Conservation (phyloP, 2,329 filamentous ascomycete species). For the Trichoderma sp. region DNA sequence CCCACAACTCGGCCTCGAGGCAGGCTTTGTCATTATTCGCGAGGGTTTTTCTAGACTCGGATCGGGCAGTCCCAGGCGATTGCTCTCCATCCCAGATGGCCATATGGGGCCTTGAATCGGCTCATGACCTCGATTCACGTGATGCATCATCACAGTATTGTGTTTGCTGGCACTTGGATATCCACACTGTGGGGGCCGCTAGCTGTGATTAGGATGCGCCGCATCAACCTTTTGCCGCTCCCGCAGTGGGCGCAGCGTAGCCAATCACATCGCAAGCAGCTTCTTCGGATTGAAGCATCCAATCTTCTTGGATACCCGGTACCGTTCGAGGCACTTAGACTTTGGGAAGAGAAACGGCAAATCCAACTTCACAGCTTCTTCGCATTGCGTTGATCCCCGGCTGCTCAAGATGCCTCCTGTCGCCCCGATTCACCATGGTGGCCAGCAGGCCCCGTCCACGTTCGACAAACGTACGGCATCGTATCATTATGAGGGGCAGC, state of each 20-base stretch:
- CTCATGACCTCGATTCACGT: constrained; percentile 40
- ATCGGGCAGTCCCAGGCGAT: constrained; percentile 6
- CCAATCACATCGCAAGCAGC: constrained; percentile 35
- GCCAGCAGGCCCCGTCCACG: constrained; percentile 52
- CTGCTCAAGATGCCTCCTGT: constrained; percentile 43
- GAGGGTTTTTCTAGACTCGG: not conserved
- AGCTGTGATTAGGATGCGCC: constrained; percentile 15
- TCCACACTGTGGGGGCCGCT: constrained; percentile 32
- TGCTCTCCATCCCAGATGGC: constrained; percentile 11
- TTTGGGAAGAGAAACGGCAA: not conserved
- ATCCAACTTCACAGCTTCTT: not conserved
- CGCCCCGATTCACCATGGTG: constrained; percentile 39
- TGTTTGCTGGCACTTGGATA: not conserved
- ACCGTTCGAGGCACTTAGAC: not conserved
- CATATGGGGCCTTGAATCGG: constrained; percentile 30
- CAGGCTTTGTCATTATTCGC: constrained; percentile 11
- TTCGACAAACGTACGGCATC: constrained; percentile 54
- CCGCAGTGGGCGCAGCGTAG: not conserved
- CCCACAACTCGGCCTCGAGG: constrained; percentile 12
- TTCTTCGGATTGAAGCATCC: not conserved
- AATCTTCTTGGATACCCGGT: not conserved
- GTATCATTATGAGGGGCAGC: constrained; percentile 4
- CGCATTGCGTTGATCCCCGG: not conserved
- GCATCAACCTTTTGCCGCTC: constrained; percentile 34
- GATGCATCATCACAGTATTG: constrained; percentile 35